These are phyloP conservation scores for Bromus sterilis DNA, from an alignment of 176 grass and related monocot genomes.

Conservation along the genomic window DNA sequence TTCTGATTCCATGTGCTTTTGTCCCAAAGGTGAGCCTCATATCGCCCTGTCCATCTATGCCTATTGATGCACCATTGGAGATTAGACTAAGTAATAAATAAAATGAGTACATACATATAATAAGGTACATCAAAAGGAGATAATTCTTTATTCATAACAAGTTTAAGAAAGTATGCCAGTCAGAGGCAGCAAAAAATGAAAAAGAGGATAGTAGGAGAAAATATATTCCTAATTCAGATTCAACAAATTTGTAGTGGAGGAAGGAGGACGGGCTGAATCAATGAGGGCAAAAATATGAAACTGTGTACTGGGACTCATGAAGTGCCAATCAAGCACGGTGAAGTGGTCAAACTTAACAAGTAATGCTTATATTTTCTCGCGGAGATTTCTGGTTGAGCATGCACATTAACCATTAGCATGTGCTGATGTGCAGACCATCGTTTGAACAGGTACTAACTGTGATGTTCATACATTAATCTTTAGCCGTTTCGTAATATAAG, in stretches of 20 bases:
- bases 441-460: background rate
- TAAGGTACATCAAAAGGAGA: background rate
- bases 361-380: background rate
- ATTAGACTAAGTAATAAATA: conserved; percentile 8
- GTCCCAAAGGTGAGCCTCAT: conserved; percentile 99
- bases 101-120: background rate
- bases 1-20: conserved; percentile 99
- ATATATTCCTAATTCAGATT: too few relatives aligned
- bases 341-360: background rate
- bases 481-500: too few relatives aligned
- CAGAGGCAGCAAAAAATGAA: background rate
- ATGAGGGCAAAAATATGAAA: background rate
- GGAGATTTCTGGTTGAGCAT: background rate
- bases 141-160: background rate
- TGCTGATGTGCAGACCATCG: background rate
- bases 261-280: background rate
- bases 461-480: background rate
- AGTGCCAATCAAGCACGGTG: background rate
- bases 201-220: background rate
- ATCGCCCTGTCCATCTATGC: conserved; percentile 98
- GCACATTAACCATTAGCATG: background rate
- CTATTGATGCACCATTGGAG: conserved; percentile 38
- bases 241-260: background rate
- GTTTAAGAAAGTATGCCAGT: background rate
- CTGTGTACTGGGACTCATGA: background rate